phyloP scores from a whole-genome alignment of 2,329 filamentous ascomycete species.

The Grosmannia serpens region DNA sequence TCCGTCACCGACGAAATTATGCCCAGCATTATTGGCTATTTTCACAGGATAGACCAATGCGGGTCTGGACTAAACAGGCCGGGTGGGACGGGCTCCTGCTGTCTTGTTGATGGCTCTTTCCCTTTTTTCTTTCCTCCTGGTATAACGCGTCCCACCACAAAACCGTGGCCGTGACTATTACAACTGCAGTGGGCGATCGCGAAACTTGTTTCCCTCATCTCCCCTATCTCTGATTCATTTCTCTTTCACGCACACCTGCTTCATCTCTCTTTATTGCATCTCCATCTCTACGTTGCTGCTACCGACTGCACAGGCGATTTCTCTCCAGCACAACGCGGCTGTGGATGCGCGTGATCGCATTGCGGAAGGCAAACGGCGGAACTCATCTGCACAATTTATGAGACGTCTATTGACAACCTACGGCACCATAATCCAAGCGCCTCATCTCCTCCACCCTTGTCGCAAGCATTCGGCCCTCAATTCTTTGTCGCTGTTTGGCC shows the following conservation, averaged over 20 bases:
- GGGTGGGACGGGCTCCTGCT: conserved; percentile 4
- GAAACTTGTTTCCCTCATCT: neutral
- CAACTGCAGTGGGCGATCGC: neutral
- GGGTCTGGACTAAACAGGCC: conserved; percentile 2
- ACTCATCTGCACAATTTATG: neutral
- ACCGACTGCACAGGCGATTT: neutral
- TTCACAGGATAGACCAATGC: neutral
- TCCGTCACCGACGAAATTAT: neutral
- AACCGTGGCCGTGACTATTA: conserved; percentile 3
- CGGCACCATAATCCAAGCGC: neutral
- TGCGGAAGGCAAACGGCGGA: neutral
- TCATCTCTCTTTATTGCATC: neutral
- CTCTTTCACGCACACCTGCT: neutral
- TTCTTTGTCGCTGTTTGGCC: neutral
- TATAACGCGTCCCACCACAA: conserved; percentile 5
- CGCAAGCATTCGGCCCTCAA: neutral
- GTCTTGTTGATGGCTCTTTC: conserved; percentile 5
- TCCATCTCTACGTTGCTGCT: neutral
- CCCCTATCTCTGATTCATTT: neutral
- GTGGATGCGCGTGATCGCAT: neutral
- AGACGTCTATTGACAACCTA: neutral
- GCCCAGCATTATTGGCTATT: neutral
- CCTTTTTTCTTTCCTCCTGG: conserved; percentile 3
- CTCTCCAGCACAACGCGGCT: neutral
- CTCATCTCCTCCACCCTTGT: neutral